phyloP scores from a whole-genome alignment of 1,284 basidiomycete genomes.

The Meira nashicola region DNA sequence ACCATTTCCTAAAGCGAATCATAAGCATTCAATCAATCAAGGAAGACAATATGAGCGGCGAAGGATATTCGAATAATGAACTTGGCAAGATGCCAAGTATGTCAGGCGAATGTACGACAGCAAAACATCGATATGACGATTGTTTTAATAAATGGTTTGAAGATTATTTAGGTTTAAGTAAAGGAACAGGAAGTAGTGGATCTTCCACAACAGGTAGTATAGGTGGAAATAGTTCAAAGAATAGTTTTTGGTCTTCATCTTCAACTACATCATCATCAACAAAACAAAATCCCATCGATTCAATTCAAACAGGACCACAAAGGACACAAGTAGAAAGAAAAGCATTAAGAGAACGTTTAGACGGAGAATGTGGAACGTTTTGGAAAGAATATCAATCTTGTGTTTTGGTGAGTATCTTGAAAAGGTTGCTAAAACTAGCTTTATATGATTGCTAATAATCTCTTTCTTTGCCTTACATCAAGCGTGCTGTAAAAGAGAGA shows the following conservation, averaged over 20 bases:
- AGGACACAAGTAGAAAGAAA: slow-evolving; percentile 9
- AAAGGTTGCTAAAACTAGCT: background rate
- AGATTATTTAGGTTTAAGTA: slow-evolving; percentile 64
- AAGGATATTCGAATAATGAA: background rate
- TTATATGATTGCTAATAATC: background rate
- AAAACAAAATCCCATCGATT: background rate
- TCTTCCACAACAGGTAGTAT: slow-evolving; percentile 14
- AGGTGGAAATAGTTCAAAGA: slow-evolving; percentile 47
- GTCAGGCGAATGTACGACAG: slow-evolving; percentile 74
- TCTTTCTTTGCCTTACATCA: slow-evolving; percentile 6
- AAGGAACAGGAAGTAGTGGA: slow-evolving; percentile 14
- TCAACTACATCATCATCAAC: background rate
- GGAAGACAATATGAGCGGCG: background rate
- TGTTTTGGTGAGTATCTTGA: slow-evolving; percentile 61
- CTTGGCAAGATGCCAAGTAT: slow-evolving; percentile 55
- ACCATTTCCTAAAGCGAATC: too few relatives aligned
- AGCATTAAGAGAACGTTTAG: slow-evolving; percentile 58
- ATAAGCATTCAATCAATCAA: background rate
- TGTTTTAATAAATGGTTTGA: slow-evolving; percentile 98
- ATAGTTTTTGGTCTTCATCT: slow-evolving; percentile 54
- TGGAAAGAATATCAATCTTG: slow-evolving; percentile 76
- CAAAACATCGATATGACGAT: slow-evolving; percentile 81
- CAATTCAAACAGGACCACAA: background rate
- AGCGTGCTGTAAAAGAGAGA: slow-evolving; percentile 78
- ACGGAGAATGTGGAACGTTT: slow-evolving; percentile 71